A percentile compares a stretch with the other conserved stretches of the same genome.
These are phyloP conservation scores for Lepidium didymum DNA, from an alignment of 345 rosid species.

Conservation along the genomic window DNA sequence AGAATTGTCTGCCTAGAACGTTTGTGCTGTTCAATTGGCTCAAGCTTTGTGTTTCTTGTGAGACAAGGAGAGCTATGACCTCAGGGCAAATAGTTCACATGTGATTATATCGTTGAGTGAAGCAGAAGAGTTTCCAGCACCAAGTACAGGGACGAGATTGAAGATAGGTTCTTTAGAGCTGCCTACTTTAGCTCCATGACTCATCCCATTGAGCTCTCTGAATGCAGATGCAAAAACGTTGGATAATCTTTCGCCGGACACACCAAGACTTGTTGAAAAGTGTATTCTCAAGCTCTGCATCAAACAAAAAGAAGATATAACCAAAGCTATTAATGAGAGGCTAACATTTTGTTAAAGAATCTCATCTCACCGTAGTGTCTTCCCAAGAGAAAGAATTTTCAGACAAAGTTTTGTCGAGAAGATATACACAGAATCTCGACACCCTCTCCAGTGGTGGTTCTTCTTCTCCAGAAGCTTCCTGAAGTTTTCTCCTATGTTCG, in stretches of 20 bases:
- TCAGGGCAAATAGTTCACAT: constrained; percentile 61
- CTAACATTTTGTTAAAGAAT: neutral
- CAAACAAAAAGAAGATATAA: constrained; percentile 1
- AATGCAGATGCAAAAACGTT: constrained; percentile 35
- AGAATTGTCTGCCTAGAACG: constrained; percentile 1
- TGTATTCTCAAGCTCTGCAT: constrained; percentile 62
- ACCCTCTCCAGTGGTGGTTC: constrained; percentile 39
- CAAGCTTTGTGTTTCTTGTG: neutral
- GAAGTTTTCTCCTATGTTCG: constrained; percentile 37
- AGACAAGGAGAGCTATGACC: constrained; percentile 29
- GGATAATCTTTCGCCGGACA: constrained; percentile 34
- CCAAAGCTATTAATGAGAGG: neutral
- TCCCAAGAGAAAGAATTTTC: constrained; percentile 66
- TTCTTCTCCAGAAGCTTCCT: constrained; percentile 19
- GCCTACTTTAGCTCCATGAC: constrained; percentile 11
- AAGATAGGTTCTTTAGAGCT: constrained; percentile 33
- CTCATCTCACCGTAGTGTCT: constrained; percentile 52
- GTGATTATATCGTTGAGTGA: constrained; percentile 55
- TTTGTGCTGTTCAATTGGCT: constrained; percentile 11
- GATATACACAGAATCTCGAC: constrained; percentile 61
- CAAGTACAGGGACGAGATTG: constrained; percentile 62
- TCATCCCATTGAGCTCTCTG: constrained; percentile 41
- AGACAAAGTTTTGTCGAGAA: constrained; percentile 53
- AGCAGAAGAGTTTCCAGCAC: constrained; percentile 51
- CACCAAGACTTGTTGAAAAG: constrained; percentile 42